These are phyloP conservation scores for Pseudognaphalium luteoalbum DNA, from an alignment of 129 eudicot genomes.

Conservation along the genomic window DNA sequence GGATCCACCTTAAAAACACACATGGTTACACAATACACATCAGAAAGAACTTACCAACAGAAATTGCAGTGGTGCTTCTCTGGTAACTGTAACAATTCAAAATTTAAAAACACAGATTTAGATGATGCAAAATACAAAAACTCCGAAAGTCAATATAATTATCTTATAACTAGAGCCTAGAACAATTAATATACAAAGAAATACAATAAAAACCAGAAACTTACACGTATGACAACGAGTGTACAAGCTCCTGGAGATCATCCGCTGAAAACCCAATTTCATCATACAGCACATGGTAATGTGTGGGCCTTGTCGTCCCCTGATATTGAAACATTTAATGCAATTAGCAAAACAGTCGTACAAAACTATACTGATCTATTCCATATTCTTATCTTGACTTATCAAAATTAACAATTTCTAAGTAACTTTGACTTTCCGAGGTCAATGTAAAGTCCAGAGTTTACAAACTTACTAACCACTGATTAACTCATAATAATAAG, in stretches of 20 bases:
- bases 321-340: conserved; percentile 20
- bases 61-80: conserved; percentile 89
- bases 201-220: conserved; percentile 16
- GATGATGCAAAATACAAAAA: not conserved
- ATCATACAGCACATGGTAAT: conserved; percentile 74
- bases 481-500: not conserved
- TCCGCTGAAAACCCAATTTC: conserved; percentile 79
- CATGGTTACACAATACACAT: not conserved
- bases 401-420: not conserved
- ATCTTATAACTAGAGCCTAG: not conserved
- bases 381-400: not conserved
- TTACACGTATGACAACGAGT: conserved; percentile 82
- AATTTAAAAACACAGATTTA: not conserved
- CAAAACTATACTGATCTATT: too few relatives aligned
- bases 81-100: conserved; percentile 61
- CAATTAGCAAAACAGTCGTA: not conserved
- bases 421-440: not conserved
- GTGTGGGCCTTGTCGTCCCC: conserved; percentile 93
- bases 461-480: not conserved
- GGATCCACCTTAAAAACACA: not conserved
- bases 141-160: not conserved
- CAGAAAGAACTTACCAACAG: conserved; percentile 54
- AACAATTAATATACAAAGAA: not conserved
- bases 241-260: conserved; percentile 83
- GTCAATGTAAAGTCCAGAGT: not conserved